phyloP scores from a whole-genome alignment of 192 early-diverging fungal species.

The Backusella psychrophila region DNA sequence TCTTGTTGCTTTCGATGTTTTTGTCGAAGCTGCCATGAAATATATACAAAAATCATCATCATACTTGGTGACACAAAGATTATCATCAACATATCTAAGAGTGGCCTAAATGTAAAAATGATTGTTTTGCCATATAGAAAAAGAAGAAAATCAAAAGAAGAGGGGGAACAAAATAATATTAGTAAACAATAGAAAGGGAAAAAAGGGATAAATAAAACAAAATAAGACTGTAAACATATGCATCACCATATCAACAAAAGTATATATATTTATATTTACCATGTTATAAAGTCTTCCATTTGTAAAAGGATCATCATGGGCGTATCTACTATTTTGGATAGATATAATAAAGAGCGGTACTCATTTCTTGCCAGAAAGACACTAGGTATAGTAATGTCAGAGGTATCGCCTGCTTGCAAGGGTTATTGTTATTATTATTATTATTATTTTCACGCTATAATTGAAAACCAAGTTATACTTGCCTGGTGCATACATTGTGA shows the following conservation, averaged over 20 bases:
- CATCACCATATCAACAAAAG: background rate
- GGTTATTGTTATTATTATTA: background rate
- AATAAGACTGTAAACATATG: background rate
- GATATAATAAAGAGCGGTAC: conserved; percentile 60
- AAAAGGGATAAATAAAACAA: background rate
- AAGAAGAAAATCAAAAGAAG: background rate
- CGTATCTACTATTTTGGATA: conserved; percentile 22
- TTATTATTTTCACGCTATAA: background rate
- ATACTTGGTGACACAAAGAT: conserved; percentile 75
- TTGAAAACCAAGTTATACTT: conserved; percentile 11
- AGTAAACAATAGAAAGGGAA: background rate
- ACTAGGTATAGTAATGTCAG: conserved; percentile 83
- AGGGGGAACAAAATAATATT: background rate
- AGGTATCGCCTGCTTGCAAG: conserved; percentile 61
- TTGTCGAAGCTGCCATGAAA: conserved; percentile 64
- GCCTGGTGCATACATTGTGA: conserved; percentile 84
- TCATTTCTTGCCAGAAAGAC: conserved; percentile 79
- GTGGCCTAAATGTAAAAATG: conserved; percentile 45
- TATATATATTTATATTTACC: conserved; percentile 1
- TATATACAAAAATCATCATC: conserved; percentile 73
- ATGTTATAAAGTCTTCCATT: conserved; percentile 7
- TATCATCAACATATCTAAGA: conserved; percentile 78
- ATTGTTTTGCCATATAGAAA: background rate
- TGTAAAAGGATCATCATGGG: conserved; percentile 31
- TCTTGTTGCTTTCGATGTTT: conserved; percentile 66